A percentile compares a stretch with the other conserved stretches of the same genome.
Evolutionary conservation across 345 rosid species (phyloP).

Genomic region (Streptanthus diversifolius): DNA sequence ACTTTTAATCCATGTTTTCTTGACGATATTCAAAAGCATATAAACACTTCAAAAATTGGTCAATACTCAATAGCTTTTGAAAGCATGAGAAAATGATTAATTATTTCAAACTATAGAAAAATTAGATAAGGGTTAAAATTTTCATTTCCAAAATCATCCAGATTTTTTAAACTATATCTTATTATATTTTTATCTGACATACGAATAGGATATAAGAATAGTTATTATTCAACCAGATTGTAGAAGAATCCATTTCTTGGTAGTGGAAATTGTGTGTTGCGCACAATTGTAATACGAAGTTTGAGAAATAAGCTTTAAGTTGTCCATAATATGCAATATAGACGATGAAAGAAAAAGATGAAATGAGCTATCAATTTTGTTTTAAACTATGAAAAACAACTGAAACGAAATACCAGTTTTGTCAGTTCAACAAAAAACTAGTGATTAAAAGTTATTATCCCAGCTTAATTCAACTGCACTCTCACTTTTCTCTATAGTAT

Average conservation of each 20-base stretch:
- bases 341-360: neutral
- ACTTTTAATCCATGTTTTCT: too few species aligned
- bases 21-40: too few species aligned
- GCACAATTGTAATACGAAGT: neutral
- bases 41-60: too few species aligned
- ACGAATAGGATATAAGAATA: too few species aligned
- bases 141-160: neutral
- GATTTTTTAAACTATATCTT: neutral
- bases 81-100: too few species aligned
- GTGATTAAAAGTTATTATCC: neutral
- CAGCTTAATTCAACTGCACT: neutral
- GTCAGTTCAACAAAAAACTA: neutral
- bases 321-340: neutral
- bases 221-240: too few species aligned
- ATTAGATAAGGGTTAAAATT: neutral
- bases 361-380: neutral
- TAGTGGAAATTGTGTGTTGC: neutral
- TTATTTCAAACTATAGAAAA: neutral
- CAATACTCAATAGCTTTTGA: too few species aligned
- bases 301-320: neutral
- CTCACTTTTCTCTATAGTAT: neutral
- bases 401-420: neutral
- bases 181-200: too few species aligned
- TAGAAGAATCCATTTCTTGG: neutral
- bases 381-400: neutral